phyloP scores from a whole-genome alignment of 768 basidiomycete genomes.

The Sistotremastrum suecicum region DNA sequence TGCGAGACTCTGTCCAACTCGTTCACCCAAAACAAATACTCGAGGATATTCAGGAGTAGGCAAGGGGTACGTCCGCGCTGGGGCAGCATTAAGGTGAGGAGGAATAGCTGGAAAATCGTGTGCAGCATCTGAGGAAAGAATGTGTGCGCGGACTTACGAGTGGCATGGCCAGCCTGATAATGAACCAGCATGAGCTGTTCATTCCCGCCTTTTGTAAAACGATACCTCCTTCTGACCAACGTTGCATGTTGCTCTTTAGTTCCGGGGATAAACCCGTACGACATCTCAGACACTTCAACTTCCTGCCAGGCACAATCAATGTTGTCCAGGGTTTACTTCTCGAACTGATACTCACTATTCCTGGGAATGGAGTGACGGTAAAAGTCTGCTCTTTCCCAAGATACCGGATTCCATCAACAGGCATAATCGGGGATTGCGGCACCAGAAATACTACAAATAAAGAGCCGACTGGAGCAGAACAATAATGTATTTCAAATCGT shows the following conservation, averaged over 20 bases:
- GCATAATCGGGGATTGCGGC: conserved; percentile 40
- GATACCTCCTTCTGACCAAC: conserved; percentile 56
- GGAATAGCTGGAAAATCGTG: conserved; percentile 32
- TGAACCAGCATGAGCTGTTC: conserved; percentile 63
- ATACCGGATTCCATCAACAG: conserved; percentile 68
- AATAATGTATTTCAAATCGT: not conserved
- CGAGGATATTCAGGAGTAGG: conserved; percentile 50
- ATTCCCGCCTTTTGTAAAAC: conserved; percentile 60
- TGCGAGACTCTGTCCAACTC: conserved; percentile 53
- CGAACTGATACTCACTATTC: no score
- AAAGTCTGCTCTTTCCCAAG: conserved; percentile 58
- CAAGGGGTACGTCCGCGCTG: conserved; percentile 60
- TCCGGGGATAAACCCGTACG: conserved; percentile 62
- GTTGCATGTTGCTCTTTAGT: conserved; percentile 46
- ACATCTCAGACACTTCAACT: conserved; percentile 60
- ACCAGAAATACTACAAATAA: conserved; percentile 46
- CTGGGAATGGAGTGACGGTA: conserved; percentile 25
- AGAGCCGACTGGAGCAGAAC: conserved; percentile 38
- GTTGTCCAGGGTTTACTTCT: no score
- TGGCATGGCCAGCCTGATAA: conserved; percentile 50
- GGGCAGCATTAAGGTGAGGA: conserved; percentile 41
- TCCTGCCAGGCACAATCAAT: conserved; percentile 30
- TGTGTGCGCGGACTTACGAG: conserved; percentile 32
- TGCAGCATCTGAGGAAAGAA: no score
- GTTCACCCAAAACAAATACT: conserved; percentile 61